Percentiles rank a stretch among this genome's conserved stretches.
Evolutionary conservation across 139 green algal genomes (phyloP).

Genomic region (Zygnema circumcarinatum): DNA sequence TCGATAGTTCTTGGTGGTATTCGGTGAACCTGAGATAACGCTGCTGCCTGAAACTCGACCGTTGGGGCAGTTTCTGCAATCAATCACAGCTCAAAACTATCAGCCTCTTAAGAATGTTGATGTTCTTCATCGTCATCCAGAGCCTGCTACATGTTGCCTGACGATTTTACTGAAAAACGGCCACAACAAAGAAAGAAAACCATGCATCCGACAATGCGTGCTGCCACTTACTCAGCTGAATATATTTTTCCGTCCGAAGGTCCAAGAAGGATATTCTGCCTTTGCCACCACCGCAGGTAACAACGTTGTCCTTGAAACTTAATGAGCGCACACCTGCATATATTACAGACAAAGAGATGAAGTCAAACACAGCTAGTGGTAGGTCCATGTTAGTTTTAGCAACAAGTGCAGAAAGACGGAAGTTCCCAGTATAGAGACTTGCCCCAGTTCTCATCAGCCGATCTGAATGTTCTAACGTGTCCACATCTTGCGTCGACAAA

Average conservation of each 20-base stretch:
- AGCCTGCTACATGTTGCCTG: no score
- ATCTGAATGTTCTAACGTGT: conserved; percentile 33
- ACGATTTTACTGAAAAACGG: no score
- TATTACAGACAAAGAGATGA: conserved; percentile 34
- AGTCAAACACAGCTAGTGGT: no score
- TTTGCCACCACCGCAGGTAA: conserved; percentile 55
- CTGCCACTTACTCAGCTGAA: conserved; percentile 26
- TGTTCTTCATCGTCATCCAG: no score
- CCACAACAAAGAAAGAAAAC: no score
- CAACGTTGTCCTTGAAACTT: conserved; percentile 54
- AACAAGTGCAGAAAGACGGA: no score
- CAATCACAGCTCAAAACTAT: no score
- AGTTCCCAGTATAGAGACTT: no score
- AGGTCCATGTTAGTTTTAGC: no score
- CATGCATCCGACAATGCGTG: no score
- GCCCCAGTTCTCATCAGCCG: conserved; percentile 54
- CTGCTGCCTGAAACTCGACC: neutral
- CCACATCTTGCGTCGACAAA: conserved; percentile 56
- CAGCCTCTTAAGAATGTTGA: no score
- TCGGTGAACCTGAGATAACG: neutral
- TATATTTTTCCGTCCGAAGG: conserved; percentile 45
- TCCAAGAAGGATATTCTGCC: conserved; percentile 54
- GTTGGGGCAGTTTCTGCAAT: neutral
- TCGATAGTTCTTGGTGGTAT: neutral
- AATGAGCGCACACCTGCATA: conserved; percentile 57